phyloP scores from a whole-genome alignment of 1,284 basidiomycete genomes.

The Porogramme epimiltina region DNA sequence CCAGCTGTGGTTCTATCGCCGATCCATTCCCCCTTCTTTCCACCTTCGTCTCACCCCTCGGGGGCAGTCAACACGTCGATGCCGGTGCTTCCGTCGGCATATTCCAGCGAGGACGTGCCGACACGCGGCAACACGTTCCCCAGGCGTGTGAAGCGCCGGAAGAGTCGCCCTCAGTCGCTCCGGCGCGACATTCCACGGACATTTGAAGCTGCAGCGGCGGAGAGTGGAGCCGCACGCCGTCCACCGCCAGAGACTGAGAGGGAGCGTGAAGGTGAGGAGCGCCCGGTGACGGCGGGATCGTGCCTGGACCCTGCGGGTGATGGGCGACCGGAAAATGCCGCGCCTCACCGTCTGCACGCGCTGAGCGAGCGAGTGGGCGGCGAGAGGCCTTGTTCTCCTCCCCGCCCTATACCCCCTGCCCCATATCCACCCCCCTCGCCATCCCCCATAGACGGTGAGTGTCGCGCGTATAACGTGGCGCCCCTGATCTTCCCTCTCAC shows the following conservation, averaged over 20 bases:
- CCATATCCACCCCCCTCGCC: slow-evolving; percentile 19
- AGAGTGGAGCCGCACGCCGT: not conserved
- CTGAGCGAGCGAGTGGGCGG: slow-evolving; percentile 12
- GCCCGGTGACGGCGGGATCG: not conserved
- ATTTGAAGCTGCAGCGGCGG: no score
- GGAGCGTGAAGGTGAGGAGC: not conserved
- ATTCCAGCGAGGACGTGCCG: slow-evolving; percentile 10
- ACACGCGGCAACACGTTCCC: slow-evolving; percentile 6
- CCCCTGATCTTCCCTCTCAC: not conserved
- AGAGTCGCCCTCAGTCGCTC: not conserved
- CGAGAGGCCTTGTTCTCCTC: slow-evolving; percentile 28
- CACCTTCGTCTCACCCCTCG: not conserved
- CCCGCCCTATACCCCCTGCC: slow-evolving; percentile 26
- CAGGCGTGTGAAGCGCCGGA: slow-evolving; percentile 1
- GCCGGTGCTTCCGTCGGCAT: slow-evolving; percentile 6
- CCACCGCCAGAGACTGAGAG: not conserved
- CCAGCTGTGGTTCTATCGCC: not conserved
- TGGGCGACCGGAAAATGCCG: slow-evolving; percentile 21
- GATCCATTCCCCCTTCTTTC: not conserved
- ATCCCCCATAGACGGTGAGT: slow-evolving; percentile 24
- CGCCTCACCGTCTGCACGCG: slow-evolving; percentile 26
- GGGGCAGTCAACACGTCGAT: slow-evolving; percentile 5
- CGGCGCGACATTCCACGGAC: not conserved
- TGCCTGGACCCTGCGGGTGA: not conserved
- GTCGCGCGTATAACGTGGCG: not conserved